phyloP scores from a whole-genome alignment of 73 alveolate genomes.

The Paramecium tetraurelia region DNA sequence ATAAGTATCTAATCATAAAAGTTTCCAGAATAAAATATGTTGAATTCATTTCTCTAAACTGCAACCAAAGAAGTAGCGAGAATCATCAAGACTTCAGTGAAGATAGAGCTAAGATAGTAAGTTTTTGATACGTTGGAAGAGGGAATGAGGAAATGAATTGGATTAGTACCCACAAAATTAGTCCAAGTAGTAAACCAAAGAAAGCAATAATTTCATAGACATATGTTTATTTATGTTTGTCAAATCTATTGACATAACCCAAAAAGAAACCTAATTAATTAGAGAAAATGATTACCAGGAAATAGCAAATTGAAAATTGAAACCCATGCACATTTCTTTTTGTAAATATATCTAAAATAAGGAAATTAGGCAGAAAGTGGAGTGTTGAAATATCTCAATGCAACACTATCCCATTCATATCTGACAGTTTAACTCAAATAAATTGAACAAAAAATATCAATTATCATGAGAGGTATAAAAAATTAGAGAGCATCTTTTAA shows the following conservation, averaged over 20 bases:
- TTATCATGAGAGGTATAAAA: constrained; percentile 24
- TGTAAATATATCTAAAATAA: background rate
- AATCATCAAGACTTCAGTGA: background rate
- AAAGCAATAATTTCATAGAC: constrained; percentile 27
- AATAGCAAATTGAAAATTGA: constrained; percentile 1
- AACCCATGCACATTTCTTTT: constrained; percentile 43
- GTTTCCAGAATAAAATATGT: background rate
- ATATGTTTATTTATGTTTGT: background rate
- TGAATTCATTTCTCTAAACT: background rate
- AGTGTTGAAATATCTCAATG: constrained; percentile 19
- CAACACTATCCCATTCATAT: constrained; percentile 52
- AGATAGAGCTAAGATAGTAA: background rate
- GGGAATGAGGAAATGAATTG: background rate
- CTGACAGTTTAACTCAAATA: constrained; percentile 33
- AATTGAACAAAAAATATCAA: background rate
- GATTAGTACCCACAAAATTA: background rate
- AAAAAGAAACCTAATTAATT: constrained; percentile 17
- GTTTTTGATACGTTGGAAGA: background rate
- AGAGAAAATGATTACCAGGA: background rate
- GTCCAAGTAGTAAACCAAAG: background rate
- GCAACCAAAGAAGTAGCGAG: background rate
- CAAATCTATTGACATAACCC: constrained; percentile 31
- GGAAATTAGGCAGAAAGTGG: constrained; percentile 11
- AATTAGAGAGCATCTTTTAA: background rate
- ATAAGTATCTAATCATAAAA: background rate